A percentile compares a stretch with the other conserved stretches of the same genome.
Conservation (phyloP, 768 basidiomycete genomes). For the Naematelia encephala region DNA sequence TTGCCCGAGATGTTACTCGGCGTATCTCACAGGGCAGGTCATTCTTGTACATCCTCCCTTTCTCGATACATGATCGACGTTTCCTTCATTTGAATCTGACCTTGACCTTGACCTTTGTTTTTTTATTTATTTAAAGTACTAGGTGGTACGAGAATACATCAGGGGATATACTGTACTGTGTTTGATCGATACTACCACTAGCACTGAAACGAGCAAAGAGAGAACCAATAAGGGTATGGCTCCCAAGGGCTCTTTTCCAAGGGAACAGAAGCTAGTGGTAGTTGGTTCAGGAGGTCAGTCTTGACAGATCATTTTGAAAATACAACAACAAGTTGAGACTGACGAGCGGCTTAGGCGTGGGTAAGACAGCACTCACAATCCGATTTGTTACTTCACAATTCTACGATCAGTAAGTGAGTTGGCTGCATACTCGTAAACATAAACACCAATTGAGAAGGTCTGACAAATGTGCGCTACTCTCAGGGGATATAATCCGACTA, state of each 20-base stretch:
- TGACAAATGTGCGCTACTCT: conserved; percentile 12
- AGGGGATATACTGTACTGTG: too few species aligned
- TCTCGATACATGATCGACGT: not conserved
- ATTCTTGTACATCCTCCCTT: not conserved
- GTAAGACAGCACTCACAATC: conserved; percentile 52
- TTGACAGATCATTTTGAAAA: too few species aligned
- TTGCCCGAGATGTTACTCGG: too few species aligned
- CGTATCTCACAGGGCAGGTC: too few species aligned
- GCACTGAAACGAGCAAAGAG: not conserved
- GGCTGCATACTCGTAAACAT: not conserved
- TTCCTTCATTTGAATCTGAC: not conserved
- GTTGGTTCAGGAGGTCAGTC: conserved; percentile 15
- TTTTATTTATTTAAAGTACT: too few species aligned
- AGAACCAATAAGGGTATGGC: not conserved
- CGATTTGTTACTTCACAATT: conserved; percentile 54
- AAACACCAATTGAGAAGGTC: not conserved
- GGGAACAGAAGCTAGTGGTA: conserved; percentile 15
- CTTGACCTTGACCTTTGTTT: too few species aligned
- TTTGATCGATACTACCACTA: too few species aligned
- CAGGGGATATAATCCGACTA: conserved; percentile 56
- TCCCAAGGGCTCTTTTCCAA: not conserved
- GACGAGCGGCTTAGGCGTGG: conserved; percentile 39
- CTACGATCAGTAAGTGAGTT: conserved; percentile 40
- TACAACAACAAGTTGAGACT: too few species aligned
- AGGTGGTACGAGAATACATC: too few species aligned